These are phyloP conservation scores for Cocos nucifera DNA, from an alignment of 176 grass and related monocot species.

Conservation along the genomic window DNA sequence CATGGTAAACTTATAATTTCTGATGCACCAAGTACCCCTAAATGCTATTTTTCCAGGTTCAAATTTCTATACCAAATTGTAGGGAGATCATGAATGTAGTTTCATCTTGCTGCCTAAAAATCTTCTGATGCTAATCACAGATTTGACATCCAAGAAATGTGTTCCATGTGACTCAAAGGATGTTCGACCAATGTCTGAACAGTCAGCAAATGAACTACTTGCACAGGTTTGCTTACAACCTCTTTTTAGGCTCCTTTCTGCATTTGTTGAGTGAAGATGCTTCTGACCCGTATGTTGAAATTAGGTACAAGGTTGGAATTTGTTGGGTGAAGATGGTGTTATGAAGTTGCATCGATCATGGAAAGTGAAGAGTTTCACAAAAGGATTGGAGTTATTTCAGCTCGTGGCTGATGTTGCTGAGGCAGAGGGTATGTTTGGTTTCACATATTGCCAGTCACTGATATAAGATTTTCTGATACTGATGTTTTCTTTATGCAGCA, in stretches of 20 bases:
- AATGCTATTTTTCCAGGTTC: too few species aligned
- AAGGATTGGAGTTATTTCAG: conserved; percentile 89
- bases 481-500: background rate
- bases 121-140: conserved; percentile 23
- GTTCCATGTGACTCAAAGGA: conserved; percentile 74
- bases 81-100: background rate
- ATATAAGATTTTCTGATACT: background rate
- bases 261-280: background rate
- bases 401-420: conserved; percentile 72
- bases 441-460: background rate
- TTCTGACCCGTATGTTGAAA: conserved; percentile 16
- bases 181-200: conserved; percentile 56
- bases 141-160: conserved; percentile 63
- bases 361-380: conserved; percentile 83
- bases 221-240: conserved; percentile 33
- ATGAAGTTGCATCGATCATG: conserved; percentile 61
- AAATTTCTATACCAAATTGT: too few species aligned
- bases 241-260: background rate
- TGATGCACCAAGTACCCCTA: too few species aligned
- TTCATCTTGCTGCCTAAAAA: conserved; percentile 8
- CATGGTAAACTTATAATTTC: too few species aligned
- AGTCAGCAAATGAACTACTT: conserved; percentile 62
- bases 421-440: conserved; percentile 45
- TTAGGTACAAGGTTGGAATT: conserved; percentile 58
- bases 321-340: conserved; percentile 43